Percentiles rank a stretch among this genome's conserved stretches.
Conservation (phyloP, 371 early-diverging fungal species). For the Paramicrosporidium saccamoebae region DNA sequence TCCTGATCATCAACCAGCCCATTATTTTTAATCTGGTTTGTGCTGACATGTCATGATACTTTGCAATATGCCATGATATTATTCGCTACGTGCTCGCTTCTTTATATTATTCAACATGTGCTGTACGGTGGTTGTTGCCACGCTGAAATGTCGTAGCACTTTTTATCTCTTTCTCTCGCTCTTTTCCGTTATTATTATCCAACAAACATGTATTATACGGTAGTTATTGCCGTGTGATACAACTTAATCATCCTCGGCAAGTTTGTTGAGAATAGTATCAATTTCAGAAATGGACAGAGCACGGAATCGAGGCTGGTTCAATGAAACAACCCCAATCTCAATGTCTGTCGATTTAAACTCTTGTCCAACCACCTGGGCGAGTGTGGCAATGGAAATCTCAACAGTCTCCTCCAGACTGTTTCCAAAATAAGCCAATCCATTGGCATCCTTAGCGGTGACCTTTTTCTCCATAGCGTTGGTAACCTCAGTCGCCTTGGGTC, state of each 20-base stretch:
- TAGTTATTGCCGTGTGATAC: too few species aligned
- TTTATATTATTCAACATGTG: too few species aligned
- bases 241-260: constrained; percentile 53
- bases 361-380: constrained; percentile 56
- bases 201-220: too few species aligned
- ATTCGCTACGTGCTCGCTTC: too few species aligned
- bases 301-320: constrained; percentile 35
- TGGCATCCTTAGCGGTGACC: constrained; percentile 15
- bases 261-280: constrained; percentile 57
- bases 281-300: constrained; percentile 45
- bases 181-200: too few species aligned
- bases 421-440: constrained; percentile 19
- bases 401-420: constrained; percentile 51
- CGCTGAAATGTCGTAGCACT: too few species aligned
- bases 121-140: too few species aligned
- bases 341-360: constrained; percentile 80
- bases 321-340: constrained; percentile 61
- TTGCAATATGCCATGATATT: too few species aligned
- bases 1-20: too few species aligned
- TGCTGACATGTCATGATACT: too few species aligned
- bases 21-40: too few species aligned
- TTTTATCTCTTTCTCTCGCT: too few species aligned
- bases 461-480: constrained; percentile 87
- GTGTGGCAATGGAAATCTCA: constrained; percentile 75
- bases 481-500: constrained; percentile 89